Evolutionary conservation across 306 rosid species (phyloP), one percentile per base, ranked within the genome.

Genomic region (Mimosa pudica): DNA sequence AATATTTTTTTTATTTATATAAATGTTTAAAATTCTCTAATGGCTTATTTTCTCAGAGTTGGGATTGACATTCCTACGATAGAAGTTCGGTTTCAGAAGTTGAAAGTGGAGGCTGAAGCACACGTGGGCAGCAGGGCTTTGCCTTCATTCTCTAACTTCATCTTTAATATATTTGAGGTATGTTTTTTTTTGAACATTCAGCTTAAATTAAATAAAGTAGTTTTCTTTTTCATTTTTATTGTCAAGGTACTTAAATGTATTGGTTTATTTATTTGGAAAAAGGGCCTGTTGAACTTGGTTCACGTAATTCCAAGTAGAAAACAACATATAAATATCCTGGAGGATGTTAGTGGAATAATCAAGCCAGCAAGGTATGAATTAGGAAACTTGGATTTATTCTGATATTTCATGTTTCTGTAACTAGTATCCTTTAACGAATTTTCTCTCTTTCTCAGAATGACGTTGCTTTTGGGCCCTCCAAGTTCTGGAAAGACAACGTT

Each of bases 401-500:
- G 5, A 64, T 80, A n/a, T 63, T 63, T 48, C 58, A 82, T 75
- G 9, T 70, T 10, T 41, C 14, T 71, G 20, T 3, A 71, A 7
- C 36, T 32, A n/a, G n/a, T n/a, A 3, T 16, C 13, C 18, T 63
- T 30, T 65, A 20, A 18, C 45, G 42, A 16, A 66, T 61, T 79
- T 12, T 9, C 30, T 0, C 42, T 36, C n/a, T 70, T 13, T 70
- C 55, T 70, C 7, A 85, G 96, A 82, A 87, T 92, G 92, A 92
- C 97, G 58, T 86, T 92, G 74, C 97, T 92, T 74, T 73, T 92
- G 85, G 98, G 97, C 17, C 91, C 98, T 71, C 98, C 97, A 52
- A 87, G 93, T 60, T 89, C 97, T 20, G 97, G 98, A n/a, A 94
- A 90, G 70, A 94, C 97, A 35, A 90, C 97, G 11, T 68, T 94